Base-by-base conservation (phyloP, 768 basidiomycete species). In the Leccinellum albellum region DNA sequence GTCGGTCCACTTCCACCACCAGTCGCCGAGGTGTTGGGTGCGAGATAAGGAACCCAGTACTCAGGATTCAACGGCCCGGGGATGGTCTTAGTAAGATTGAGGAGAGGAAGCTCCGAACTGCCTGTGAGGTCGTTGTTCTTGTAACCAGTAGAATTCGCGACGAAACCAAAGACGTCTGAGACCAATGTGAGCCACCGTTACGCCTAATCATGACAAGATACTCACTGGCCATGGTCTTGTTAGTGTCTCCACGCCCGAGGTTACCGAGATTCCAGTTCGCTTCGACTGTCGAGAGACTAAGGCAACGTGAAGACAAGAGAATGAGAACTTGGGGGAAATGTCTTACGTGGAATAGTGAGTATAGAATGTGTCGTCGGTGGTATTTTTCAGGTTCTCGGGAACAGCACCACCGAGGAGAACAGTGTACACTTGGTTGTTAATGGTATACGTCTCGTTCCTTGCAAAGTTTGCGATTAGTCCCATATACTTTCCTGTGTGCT, bases 181-280 rank as follows among this genome's bases (percentile, higher is more conserved):
- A 55, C 20, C 12, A 4, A 46, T 14, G 26, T 59, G 8, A 54
- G 26, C 12, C n/a, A 47, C 15, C 15, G 5, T 14, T 15, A 31
- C 35, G 6, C 15, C 9, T 24, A 26, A 50, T 8, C 24, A 45
- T 14, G 23, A 10, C 12, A 45, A 9, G 13, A 20, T n/a, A 56
- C 55, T 52, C 37, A 61, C 61, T 65, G 28, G 50, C 50, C 29
- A 61, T 24, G 10, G 58, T 75, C 72, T 73, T 70, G 70, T 82
- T 82, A 23, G 79, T 79, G 63, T 84, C 82, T 40, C 72, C 71
- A 42, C 83, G 78, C 31, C 84, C 84, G 14, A 86, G 79, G 23
- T 79, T 80, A 45, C 76, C 77, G 33, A 86, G 79, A 12, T 70
- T 68, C 84, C 83, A 86, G 73, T 86, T 86, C 31, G 77, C 75